Percentiles rank a stretch among this genome's conserved stretches.
Conservation (phyloP, 331 rosid genomes). For the Malus hybrid region DNA sequence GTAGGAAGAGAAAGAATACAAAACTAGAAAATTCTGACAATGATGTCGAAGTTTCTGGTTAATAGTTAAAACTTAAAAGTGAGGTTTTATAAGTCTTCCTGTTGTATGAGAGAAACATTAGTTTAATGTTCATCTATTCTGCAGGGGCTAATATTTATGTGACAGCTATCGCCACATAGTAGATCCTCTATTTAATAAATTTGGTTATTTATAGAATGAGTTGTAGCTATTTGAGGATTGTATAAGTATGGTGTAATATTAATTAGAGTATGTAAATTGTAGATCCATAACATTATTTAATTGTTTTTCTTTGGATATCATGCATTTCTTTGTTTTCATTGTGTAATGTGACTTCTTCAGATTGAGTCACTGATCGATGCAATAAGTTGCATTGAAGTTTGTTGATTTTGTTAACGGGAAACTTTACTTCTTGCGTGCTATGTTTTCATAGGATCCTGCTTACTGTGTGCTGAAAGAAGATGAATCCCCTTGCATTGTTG, state of each 20-base stretch:
- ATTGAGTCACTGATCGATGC: neutral
- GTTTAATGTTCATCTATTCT: neutral
- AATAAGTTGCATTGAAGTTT: neutral
- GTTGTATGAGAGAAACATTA: too few species aligned
- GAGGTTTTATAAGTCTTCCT: neutral
- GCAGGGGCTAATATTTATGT: neutral
- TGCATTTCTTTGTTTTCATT: neutral
- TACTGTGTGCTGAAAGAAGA: conserved; percentile 80
- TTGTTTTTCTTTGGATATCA: neutral
- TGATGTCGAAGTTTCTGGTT: neutral
- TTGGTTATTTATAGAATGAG: neutral
- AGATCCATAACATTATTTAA: neutral
- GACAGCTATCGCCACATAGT: neutral
- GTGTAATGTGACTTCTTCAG: neutral
- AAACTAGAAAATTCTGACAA: neutral
- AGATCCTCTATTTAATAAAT: neutral
- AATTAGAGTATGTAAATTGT: neutral
- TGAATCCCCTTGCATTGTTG: conserved; percentile 75
- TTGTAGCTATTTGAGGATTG: neutral
- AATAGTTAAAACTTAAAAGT: neutral
- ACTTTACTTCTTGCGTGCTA: conserved; percentile 2
- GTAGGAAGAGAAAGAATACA: neutral
- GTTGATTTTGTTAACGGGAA: neutral
- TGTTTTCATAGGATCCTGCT: conserved; percentile 58
- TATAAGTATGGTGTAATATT: neutral